Base-by-base conservation (phyloP, 768 basidiomycete species). In the Cubamyces lactineus region DNA sequence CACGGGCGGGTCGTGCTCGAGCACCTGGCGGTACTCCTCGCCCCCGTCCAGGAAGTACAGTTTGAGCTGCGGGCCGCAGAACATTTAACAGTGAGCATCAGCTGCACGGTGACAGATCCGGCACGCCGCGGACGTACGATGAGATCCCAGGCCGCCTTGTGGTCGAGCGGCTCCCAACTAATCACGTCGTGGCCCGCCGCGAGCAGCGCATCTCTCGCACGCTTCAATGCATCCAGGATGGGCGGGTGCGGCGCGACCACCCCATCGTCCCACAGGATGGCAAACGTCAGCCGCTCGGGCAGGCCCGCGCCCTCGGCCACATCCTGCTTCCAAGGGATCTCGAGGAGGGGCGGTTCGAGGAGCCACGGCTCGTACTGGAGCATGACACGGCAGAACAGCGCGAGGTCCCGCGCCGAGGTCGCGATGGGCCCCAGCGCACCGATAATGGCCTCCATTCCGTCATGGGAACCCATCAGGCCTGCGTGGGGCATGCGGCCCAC, bases 141-240 rank as follows among this genome's bases (percentile, higher is more conserved):
- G 38, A 83, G 67, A 52, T 80, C 78, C 81, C 80, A 82, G 45
- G 77, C 77, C 45, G 72, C 61, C 55, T 77, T 70, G 64, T 83
- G 80, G 46, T 77, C 75, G 21, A 79, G 55, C n/a, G 82, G 79
- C 23, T 71, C 56, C 81, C 82, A 84, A 41, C 74, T 66, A 21
- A 84, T 74, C n/a, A 84, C 80, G 52, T 84, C 79, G 66, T 84
- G 83, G 4, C 83, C 83, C 3, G 80, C 80, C 24, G 69, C 74
- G 57, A 74, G 62, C 41, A 84, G 69, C 17, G 76, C 78, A 16
- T 74, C 67, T 62, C 76, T 78, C 53, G 75, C 74, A 50, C 65
- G 66, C 58, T 77, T 69, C 64, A 85, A 62, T 19, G 78, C 83
- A 30, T 75, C 71, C 0, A 68, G 63, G 39, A 83, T 75, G 1